Base-by-base conservation (phyloP, 805 yeast species). In the Kuraishia ogatae region DNA sequence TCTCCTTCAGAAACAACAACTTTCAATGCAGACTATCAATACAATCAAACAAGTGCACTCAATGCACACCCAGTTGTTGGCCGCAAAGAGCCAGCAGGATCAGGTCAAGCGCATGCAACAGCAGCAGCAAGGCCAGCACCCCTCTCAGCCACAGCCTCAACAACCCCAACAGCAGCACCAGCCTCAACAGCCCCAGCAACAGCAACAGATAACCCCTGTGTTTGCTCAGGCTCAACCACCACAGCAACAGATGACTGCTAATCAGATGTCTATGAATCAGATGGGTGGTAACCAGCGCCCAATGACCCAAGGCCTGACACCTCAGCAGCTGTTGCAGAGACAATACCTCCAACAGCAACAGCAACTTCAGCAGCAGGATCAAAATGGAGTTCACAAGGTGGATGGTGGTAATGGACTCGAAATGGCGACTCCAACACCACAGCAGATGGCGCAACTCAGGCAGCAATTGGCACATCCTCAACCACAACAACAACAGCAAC, bases 41-140 rank as follows among this genome's bases (percentile, higher is more conserved):
- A 67, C 79, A 23, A 82, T 88, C 50, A 84, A 81, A 65, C 85
- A 82, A 56, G 82, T 86, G 8, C 89, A 89, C 66, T 77, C 80
- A 51, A 72, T 85, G 53, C 60, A 55, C 52, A 39, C 55, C 29
- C 57, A 55, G 39, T 39, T 53, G 48, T 23, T 52, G 6, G 52
- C 53, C 19, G 51, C 59, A n/a, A 54, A 50, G 39, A 55, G 51
- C 17, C 57, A 47, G 8, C 56, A 52, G 47, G 62, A 56, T 7
- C 65, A 58, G 35, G 58, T 51, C 20, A 60, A 58, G 50, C 62
- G 58, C 48, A 60, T 46, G 24, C 61, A 68, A 50, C 72, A 71
- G 53, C 71, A 70, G 49, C 65, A 61, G 50, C 61, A 62, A 8
- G 70, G 65, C 67, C 35, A 67, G 64, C 29, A 26, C 29, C n/a